Conservation (phyloP, 352 stramenopile species). For the Phytopythium delawarense region DNA sequence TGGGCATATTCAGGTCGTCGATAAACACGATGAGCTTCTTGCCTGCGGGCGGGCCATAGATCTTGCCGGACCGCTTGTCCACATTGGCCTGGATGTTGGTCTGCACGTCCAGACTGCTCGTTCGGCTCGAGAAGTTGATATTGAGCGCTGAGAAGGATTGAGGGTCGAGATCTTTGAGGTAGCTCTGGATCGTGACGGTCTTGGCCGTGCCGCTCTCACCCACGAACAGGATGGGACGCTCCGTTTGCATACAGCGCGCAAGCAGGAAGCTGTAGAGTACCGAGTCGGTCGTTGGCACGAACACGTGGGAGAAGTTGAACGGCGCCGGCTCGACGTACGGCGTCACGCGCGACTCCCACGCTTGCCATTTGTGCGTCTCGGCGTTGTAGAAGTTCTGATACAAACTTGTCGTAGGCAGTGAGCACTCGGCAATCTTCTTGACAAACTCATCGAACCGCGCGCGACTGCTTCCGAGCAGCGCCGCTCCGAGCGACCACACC, state of each 20-base stretch:
- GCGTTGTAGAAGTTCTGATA: slow-evolving; percentile 91
- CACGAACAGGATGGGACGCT: slow-evolving; percentile 91
- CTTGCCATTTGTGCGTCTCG: slow-evolving; percentile 88
- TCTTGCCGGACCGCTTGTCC: slow-evolving; percentile 93
- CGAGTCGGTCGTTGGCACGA: slow-evolving; percentile 94
- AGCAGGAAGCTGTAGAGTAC: slow-evolving; percentile 93
- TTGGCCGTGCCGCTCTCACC: slow-evolving; percentile 94
- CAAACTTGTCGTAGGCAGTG: slow-evolving; percentile 72
- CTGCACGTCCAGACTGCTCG: slow-evolving; percentile 92
- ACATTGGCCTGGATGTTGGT: slow-evolving; percentile 94
- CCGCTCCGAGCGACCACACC: slow-evolving; percentile 91
- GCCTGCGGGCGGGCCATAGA: slow-evolving; percentile 91
- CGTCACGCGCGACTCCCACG: slow-evolving; percentile 83
- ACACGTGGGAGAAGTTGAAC: slow-evolving; percentile 94
- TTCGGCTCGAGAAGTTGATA: slow-evolving; percentile 94
- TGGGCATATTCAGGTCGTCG: slow-evolving; percentile 97
- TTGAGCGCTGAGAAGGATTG: slow-evolving; percentile 64
- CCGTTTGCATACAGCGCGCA: slow-evolving; percentile 77
- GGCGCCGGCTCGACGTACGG: slow-evolving; percentile 90
- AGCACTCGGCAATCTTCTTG: slow-evolving; percentile 75
- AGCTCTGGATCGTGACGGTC: slow-evolving; percentile 95
- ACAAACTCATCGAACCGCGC: slow-evolving; percentile 90
- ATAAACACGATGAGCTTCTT: slow-evolving; percentile 96
- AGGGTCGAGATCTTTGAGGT: slow-evolving; percentile 79
- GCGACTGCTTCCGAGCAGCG: slow-evolving; percentile 75